These are phyloP conservation scores for Filosporella fistucella DNA, from an alignment of 495 filamentous ascomycete species.

Conservation along the genomic window DNA sequence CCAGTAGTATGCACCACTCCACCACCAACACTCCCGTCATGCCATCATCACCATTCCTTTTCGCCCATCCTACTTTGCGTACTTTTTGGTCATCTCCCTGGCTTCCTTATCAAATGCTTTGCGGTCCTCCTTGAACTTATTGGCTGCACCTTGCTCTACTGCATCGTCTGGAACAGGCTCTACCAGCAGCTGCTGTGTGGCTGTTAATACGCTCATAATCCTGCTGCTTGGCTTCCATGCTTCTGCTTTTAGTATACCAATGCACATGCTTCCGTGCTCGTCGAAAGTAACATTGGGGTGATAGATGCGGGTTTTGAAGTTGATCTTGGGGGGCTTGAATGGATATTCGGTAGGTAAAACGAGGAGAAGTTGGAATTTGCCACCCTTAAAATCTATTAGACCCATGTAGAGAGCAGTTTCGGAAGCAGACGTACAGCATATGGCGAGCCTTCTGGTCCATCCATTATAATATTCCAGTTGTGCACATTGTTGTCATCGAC, in stretches of 20 bases:
- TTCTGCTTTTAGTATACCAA: constrained; percentile 80
- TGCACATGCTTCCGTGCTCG: constrained; percentile 82
- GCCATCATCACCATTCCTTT: not conserved
- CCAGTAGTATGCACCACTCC: no score
- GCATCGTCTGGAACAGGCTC: constrained; percentile 96
- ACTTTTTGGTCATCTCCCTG: constrained; percentile 72
- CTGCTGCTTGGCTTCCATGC: constrained; percentile 92
- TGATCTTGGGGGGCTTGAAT: constrained; percentile 85
- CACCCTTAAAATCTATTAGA: constrained; percentile 45
- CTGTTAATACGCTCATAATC: constrained; percentile 71
- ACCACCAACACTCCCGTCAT: not conserved
- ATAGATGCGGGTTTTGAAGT: constrained; percentile 93
- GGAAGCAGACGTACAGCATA: constrained; percentile 54
- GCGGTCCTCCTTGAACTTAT: constrained; percentile 72
- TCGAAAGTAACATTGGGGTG: constrained; percentile 98
- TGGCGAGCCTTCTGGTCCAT: constrained; percentile 64
- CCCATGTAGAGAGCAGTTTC: not conserved
- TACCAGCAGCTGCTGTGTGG: constrained; percentile 69
- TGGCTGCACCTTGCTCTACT: constrained; percentile 80
- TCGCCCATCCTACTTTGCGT: constrained; percentile 30
- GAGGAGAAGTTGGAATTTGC: constrained; percentile 73
- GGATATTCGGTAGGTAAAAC: constrained; percentile 83
- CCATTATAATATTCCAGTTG: constrained; percentile 77
- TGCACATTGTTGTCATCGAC: constrained; percentile 71
- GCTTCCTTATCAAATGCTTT: constrained; percentile 79